Evolutionary conservation across 495 filamentous ascomycete genomes (phyloP).

Genomic region (Poronia punctata): DNA sequence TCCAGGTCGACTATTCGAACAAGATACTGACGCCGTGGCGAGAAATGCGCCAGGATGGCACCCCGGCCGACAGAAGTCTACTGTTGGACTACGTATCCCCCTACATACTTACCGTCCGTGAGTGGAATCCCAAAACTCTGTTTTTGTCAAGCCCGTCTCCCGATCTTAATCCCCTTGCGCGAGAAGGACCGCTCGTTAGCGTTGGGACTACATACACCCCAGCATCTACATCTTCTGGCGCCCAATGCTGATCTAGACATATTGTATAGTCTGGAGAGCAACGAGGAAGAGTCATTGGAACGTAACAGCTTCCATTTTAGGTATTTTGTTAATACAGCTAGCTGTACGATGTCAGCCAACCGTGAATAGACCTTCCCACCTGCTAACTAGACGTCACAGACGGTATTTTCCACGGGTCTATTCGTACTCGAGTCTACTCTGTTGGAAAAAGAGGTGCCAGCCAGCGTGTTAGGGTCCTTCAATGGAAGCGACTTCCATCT

Average conservation of each 20-base stretch:
- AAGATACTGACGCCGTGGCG: constrained; percentile 22
- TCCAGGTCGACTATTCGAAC: constrained; percentile 16
- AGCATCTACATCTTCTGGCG: too few species aligned
- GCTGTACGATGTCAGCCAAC: constrained; percentile 1
- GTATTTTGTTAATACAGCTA: constrained; percentile 8
- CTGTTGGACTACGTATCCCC: constrained; percentile 12
- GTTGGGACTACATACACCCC: too few species aligned
- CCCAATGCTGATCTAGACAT: too few species aligned
- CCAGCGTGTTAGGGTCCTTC: not conserved
- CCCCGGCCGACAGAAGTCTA: constrained; percentile 5
- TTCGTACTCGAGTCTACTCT: constrained; percentile 9
- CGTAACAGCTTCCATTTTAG: constrained; percentile 2
- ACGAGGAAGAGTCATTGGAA: constrained; percentile 7
- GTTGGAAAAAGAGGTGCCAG: not conserved
- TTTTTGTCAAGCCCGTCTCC: too few species aligned
- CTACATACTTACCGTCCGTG: not conserved
- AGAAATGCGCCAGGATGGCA: constrained; percentile 6
- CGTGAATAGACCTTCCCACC: not conserved
- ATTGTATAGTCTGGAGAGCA: constrained; percentile 10
- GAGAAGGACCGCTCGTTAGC: too few species aligned
- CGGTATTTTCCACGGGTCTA: constrained; percentile 12
- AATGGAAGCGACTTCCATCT: constrained; percentile 3
- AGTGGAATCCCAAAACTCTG: too few species aligned
- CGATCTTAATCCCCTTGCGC: too few species aligned
- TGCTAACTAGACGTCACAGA: constrained; percentile 4